phyloP scores from a whole-genome alignment of 2,329 filamentous ascomycete genomes.

The Cryphonectria nitschkei region DNA sequence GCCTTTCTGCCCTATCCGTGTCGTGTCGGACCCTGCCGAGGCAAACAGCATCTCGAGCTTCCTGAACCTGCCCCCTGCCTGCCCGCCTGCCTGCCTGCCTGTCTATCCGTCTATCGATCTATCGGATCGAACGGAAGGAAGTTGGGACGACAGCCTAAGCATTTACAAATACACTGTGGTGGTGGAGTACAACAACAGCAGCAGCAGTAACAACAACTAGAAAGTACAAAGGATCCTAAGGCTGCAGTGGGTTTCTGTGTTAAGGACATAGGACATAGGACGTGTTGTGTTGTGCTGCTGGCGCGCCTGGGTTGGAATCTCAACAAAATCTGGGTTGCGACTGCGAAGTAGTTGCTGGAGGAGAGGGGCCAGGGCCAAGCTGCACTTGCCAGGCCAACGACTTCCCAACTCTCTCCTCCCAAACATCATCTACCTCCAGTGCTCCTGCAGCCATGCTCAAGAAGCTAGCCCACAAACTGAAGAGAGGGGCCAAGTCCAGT shows the following conservation, averaged over 20 bases:
- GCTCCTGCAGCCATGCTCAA: slow-evolving; percentile 13
- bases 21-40: neutral
- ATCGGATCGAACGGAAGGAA: neutral
- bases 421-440: neutral
- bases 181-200: neutral
- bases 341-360: neutral
- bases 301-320: neutral
- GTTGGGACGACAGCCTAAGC: neutral
- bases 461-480: slow-evolving; percentile 16
- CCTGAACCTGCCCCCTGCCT: neutral
- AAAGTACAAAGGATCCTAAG: neutral
- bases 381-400: neutral
- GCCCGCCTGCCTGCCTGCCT: neutral
- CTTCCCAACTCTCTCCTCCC: neutral
- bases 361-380: neutral
- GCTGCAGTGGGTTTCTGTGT: neutral
- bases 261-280: neutral
- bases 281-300: neutral
- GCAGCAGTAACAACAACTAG: neutral
- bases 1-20: neutral
- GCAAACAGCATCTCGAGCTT: slow-evolving; percentile 1
- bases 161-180: neutral
- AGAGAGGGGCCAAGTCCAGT: neutral
- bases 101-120: neutral
- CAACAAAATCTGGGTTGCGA: neutral